These are phyloP conservation scores for Chrysosporium queenslandicum DNA, from an alignment of 2,329 filamentous ascomycete genomes.

Conservation along the genomic window DNA sequence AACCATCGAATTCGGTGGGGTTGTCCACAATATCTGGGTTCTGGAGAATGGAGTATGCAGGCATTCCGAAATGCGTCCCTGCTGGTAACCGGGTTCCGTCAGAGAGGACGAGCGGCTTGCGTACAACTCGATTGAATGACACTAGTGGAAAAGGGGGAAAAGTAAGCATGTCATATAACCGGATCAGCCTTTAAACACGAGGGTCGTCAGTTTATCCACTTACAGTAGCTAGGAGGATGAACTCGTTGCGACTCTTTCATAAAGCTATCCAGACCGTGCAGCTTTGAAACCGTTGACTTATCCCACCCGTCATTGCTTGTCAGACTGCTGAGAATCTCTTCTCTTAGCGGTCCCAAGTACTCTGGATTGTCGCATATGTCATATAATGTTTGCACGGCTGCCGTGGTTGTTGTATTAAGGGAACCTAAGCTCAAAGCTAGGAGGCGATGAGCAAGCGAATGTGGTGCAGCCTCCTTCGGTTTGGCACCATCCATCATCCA, in stretches of 20 bases:
- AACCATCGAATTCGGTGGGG: slow-evolving; percentile 21
- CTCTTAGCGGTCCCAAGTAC: slow-evolving; percentile 17
- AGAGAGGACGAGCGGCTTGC: slow-evolving; percentile 17
- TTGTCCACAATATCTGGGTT: slow-evolving; percentile 16
- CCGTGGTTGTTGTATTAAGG: slow-evolving; percentile 17
- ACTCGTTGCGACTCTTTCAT: slow-evolving; percentile 20
- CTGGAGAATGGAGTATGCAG: slow-evolving; percentile 16
- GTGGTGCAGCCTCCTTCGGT: slow-evolving; percentile 10
- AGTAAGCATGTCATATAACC: background rate
- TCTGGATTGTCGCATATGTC: slow-evolving; percentile 20
- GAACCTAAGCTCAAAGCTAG: slow-evolving; percentile 15
- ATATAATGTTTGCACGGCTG: slow-evolving; percentile 15
- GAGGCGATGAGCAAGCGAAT: slow-evolving; percentile 15
- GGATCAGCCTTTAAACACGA: background rate
- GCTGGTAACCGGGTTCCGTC: slow-evolving; percentile 18
- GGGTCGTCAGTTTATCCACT: background rate
- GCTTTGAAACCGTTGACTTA: slow-evolving; percentile 15
- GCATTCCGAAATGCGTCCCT: slow-evolving; percentile 16
- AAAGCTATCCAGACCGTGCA: slow-evolving; percentile 20
- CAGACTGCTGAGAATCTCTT: slow-evolving; percentile 18
- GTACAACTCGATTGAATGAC: slow-evolving; percentile 17
- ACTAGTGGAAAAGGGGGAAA: slow-evolving; percentile 12
- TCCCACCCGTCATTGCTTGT: slow-evolving; percentile 15
- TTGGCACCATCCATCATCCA: slow-evolving; percentile 27
- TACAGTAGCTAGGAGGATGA: slow-evolving; percentile 17